A percentile compares a stretch with the other conserved stretches of the same genome.
Conservation (phyloP, 2,329 filamentous ascomycete species). For the Phyllosticta citrichinensis region DNA sequence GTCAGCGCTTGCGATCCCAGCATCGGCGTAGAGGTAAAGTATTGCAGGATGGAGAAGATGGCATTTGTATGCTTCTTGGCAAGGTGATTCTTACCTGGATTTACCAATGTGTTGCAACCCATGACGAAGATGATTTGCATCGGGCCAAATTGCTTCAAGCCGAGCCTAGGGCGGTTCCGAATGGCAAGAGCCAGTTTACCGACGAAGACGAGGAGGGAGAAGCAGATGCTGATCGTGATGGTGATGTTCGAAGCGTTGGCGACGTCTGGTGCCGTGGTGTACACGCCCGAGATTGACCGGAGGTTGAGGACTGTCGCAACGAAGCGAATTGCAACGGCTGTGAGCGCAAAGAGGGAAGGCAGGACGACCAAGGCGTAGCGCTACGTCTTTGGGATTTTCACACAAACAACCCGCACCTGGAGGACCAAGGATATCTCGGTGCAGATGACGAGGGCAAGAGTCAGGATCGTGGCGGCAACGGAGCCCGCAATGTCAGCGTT, state of each 20-base stretch:
- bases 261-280: constrained; percentile 14
- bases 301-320: constrained; percentile 42
- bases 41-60: constrained; percentile 51
- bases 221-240: constrained; percentile 48
- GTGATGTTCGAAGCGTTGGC: constrained; percentile 37
- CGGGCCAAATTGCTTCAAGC: constrained; percentile 50
- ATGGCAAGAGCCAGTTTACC: constrained; percentile 51
- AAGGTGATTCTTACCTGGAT: constrained; percentile 44
- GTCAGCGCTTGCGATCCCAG: constrained; percentile 47
- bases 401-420: constrained; percentile 54
- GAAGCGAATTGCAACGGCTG: constrained; percentile 45
- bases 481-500: constrained; percentile 35
- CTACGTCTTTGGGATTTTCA: constrained; percentile 36
- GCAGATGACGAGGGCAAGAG: constrained; percentile 43
- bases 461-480: constrained; percentile 40
- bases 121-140: constrained; percentile 60
- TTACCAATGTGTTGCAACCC: constrained; percentile 55
- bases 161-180: constrained; percentile 43
- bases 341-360: constrained; percentile 40
- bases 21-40: constrained; percentile 40
- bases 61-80: constrained; percentile 23
- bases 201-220: constrained; percentile 53
- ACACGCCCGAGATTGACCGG: constrained; percentile 11
- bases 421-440: constrained; percentile 51
- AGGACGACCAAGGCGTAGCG: constrained; percentile 36